Base-by-base conservation (phyloP, 148 eudicot genomes). In the Cornus florida region DNA sequence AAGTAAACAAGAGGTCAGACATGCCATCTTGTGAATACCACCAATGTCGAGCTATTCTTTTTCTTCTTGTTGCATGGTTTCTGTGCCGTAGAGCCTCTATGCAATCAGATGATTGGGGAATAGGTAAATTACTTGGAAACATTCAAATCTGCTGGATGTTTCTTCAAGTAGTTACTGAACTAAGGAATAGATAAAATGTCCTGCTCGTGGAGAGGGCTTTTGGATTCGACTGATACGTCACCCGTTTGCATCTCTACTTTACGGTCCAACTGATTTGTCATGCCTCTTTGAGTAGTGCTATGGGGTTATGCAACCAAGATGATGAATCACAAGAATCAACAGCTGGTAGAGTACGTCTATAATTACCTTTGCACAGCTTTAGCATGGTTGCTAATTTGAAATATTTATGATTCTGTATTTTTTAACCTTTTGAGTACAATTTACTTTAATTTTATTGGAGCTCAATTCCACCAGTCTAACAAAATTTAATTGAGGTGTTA, bases 1-100 rank as follows among this genome's bases (percentile, higher is more conserved):
- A 82, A 77, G 74, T 39, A 10, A 24, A 28, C 70, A 56, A 35
- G 77, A 56, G 68, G 84, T 78, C 67, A 32, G 50, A 35, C 66
- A 50, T 23, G 38, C 19, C 69, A 77, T 81, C 78, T 57, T 85
- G 83, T 83, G 74, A 78, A 83, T 83, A 79, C 83, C 78, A 79
- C 83, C 77, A 82, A 35, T 62, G 66, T 81, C 76, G 66, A 78
- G 53, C 43, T 43, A 16, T 71, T 81, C 39, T 65, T 62, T 13
- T 70, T 16, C 73, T 79, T 57, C 82, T 71, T 43, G 76, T 80
- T 62, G 79, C 71, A 73, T 85, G 86, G 78, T 56, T 75, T 23
- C 35, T 39, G 68, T 41, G 16, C 56, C 35, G 38, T 75, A 12
- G 24, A 64, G 9, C 38, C 41, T 65, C 22, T 2, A 41, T 13